Evolutionary conservation across 306 rosid genomes (phyloP), one percentile per base, ranked within the genome.

Genomic region (Quercus glauca): DNA sequence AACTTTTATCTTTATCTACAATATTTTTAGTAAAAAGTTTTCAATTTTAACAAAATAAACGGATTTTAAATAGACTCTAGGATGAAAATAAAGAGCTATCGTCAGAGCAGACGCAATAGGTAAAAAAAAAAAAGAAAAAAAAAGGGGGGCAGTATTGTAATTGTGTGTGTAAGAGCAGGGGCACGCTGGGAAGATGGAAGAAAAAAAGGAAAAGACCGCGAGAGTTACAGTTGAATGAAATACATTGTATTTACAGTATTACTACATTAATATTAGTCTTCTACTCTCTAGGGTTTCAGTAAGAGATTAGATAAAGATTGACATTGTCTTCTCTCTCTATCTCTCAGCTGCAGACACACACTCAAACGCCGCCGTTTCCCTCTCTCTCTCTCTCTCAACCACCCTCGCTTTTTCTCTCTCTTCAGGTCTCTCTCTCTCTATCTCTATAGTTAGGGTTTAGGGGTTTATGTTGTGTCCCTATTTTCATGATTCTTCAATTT

Each of bases 1-100:
- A 6, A 37, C 0, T 37, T 37, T 37, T 7, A 37, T 0, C 0
- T 37, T 6, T 37, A 6, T 1, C 2, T 35, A 35, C 0, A 6
- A 35, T 35, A 6, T 0, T 35, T 35, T 33, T 0, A 5, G 0
- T 0, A 33, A 33, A 5, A 1, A 1, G 0, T 33, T 35, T 35
- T 35, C 0, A 35, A 1, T 6, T 35, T 35, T 0, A 35, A 1
- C 0, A 35, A 5, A 35, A 35, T 35, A 35, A 35, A 0, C 0
- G 0, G 0, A 35, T 35, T 0, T 6, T 5, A 35, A 35, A 35
- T 0, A 0, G 0, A 35, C 0, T 2, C 0, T 33, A 31, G 6
- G 1, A 33, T 1, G 8, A 35, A 35, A 6, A 35, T 35, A 35
- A 35, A 35, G 9, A 6, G 1, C 1, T 31, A 1, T 31, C 5